These are phyloP conservation scores for Ophiosphaerella herpotricha DNA, from an alignment of 2,329 filamentous ascomycete genomes.

Conservation along the genomic window DNA sequence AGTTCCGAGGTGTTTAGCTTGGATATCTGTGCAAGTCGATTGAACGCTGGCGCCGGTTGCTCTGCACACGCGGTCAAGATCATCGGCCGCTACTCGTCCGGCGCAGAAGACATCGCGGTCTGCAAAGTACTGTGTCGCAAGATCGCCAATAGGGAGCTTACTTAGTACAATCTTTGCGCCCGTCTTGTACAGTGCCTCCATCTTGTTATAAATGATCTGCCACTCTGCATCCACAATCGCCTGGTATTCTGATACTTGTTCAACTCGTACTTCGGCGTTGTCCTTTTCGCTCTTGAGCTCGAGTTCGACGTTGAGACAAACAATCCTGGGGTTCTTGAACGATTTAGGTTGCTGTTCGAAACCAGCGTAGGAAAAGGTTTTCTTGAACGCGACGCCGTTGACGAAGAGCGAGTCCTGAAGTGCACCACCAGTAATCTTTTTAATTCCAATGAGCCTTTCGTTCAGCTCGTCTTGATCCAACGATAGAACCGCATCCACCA, in stretches of 20 bases:
- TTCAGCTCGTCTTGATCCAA: slow-evolving; percentile 97
- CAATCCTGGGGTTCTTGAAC: slow-evolving; percentile 92
- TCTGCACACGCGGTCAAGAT: slow-evolving; percentile 95
- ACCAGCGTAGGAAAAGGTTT: slow-evolving; percentile 98
- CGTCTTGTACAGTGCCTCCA: slow-evolving; percentile 90
- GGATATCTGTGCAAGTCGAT: slow-evolving; percentile 96
- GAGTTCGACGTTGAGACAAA: slow-evolving; percentile 96
- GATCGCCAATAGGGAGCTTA: slow-evolving; percentile 94
- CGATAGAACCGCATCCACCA: slow-evolving; percentile 93
- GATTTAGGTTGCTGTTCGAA: slow-evolving; percentile 99
- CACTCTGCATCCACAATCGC: slow-evolving; percentile 99
- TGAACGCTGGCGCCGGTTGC: slow-evolving; percentile 91
- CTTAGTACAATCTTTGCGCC: slow-evolving; percentile 97
- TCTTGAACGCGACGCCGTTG: slow-evolving; percentile 98
- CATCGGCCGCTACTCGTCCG: slow-evolving; percentile 85
- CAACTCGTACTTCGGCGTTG: slow-evolving; percentile 96
- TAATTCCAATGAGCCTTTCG: slow-evolving; percentile 96
- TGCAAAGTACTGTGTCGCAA: slow-evolving; percentile 96
- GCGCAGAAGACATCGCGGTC: slow-evolving; percentile 99
- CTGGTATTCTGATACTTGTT: slow-evolving; percentile 98
- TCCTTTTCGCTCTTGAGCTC: slow-evolving; percentile 99
- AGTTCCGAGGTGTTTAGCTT: slow-evolving; percentile 82
- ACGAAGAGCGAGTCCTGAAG: slow-evolving; percentile 96
- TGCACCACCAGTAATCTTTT: slow-evolving; percentile 96
- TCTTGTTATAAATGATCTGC: slow-evolving; percentile 99